These are phyloP conservation scores for Lasiodiplodia hormozganensis DNA, from an alignment of 2,329 filamentous ascomycete genomes.

Conservation along the genomic window DNA sequence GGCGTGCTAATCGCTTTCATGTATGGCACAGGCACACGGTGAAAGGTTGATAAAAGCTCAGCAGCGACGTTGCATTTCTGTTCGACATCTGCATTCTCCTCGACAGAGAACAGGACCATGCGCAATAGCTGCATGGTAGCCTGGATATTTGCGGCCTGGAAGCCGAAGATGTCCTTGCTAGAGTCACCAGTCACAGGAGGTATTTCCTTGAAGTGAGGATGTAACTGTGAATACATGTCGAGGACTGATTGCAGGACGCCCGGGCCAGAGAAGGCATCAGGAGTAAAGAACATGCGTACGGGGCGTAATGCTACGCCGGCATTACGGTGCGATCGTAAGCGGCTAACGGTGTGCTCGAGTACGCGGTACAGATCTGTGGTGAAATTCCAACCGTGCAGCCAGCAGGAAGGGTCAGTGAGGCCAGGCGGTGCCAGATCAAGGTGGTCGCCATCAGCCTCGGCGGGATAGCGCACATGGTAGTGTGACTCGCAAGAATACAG, in stretches of 20 bases:
- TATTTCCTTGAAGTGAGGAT: conserved; percentile 40
- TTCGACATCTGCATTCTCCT: conserved; percentile 46
- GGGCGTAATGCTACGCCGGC: neutral
- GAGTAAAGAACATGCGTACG: conserved; percentile 30
- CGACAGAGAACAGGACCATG: conserved; percentile 53
- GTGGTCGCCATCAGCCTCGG: conserved; percentile 56
- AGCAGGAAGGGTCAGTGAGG: conserved; percentile 43
- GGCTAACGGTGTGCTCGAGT: conserved; percentile 58
- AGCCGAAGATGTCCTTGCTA: conserved; percentile 51
- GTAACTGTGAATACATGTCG: conserved; percentile 39
- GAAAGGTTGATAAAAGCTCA: conserved; percentile 54
- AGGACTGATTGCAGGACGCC: conserved; percentile 39
- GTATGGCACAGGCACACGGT: conserved; percentile 53
- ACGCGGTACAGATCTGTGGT: conserved; percentile 64
- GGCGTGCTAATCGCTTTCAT: conserved; percentile 57
- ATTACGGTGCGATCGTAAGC: conserved; percentile 35
- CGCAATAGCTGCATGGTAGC: conserved; percentile 57
- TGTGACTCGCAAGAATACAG: conserved; percentile 56
- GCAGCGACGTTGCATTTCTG: conserved; percentile 56
- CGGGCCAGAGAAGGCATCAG: conserved; percentile 35
- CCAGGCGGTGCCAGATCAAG: conserved; percentile 38
- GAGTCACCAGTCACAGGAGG: conserved; percentile 41
- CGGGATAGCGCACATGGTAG: conserved; percentile 57
- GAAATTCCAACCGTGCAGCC: conserved; percentile 66
- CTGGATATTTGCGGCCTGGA: conserved; percentile 60